phyloP scores from a whole-genome alignment of 129 eudicot genomes.

The Artemisia argyi region DNA sequence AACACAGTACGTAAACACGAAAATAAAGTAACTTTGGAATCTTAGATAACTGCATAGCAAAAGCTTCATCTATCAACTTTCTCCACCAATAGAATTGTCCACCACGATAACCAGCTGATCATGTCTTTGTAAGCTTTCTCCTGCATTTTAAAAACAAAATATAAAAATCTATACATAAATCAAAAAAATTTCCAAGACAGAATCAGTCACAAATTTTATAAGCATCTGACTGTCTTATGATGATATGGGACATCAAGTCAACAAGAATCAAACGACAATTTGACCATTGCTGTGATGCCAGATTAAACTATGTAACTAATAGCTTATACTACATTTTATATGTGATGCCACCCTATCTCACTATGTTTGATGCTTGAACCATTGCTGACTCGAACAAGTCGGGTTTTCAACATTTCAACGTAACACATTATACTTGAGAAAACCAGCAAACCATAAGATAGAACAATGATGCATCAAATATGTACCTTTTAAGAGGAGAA shows the following conservation, averaged over 20 bases:
- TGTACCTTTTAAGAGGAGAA: constrained; percentile 31
- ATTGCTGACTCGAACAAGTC: neutral
- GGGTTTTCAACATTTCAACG: neutral
- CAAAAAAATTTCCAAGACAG: too few relatives aligned
- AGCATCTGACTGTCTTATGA: neutral
- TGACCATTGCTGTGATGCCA: neutral
- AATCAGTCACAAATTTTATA: too few relatives aligned
- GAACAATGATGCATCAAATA: neutral
- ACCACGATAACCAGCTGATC: constrained; percentile 6
- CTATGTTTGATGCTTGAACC: neutral
- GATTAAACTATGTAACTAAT: neutral
- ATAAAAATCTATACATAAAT: neutral
- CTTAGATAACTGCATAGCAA: too few relatives aligned
- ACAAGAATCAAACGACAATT: neutral
- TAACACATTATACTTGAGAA: neutral
- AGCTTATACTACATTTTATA: neutral
- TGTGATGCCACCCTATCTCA: too few relatives aligned
- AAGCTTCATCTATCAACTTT: neutral
- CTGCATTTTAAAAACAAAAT: constrained; percentile 8
- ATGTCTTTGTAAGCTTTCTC: constrained; percentile 5
- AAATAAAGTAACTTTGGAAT: neutral
- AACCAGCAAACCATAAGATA: neutral
- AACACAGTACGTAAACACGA: neutral
- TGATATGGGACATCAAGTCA: neutral
- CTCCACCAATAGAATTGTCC: neutral